Base-by-base conservation (phyloP, 495 filamentous ascomycete species). In the Penicillium salamii region DNA sequence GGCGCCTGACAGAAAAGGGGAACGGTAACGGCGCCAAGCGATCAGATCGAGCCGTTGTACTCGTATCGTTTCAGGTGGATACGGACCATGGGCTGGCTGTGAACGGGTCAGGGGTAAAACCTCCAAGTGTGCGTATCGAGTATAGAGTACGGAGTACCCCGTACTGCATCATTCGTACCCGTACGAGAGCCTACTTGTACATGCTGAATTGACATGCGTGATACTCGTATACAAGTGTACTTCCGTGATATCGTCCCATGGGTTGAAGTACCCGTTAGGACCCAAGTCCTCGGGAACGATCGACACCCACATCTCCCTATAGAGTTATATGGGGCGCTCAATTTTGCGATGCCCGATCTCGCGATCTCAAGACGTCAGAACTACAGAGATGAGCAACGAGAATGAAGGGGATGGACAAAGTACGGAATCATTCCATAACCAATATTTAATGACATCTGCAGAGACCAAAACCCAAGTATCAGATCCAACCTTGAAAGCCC, bases 201-300 rank as follows among this genome's bases (percentile, higher is more conserved):
- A 33, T 7, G 7, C 11, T 21, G 13, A 42, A 24, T 2, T 26
- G 23, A 26, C 23, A 26, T 26, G 23, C 23, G 23, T 26, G 23
- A 26, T 26, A 32, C 29, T 32, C 29, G 29, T 32, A 32, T 32
- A 13, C 12, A 32, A 5, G 11, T 44, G 17, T 34, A 46, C 2
- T n/a, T n/a, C n/a, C n/a, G n/a, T n/a, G n/a, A n/a, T n/a, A 23
- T 41, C 42, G 17, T 38, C 41, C 35, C 42, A 43, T 36, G 42
- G 43, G 36, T 43, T 31, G 24, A 1, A 28, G 11, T 20, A 46
- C 29, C 59, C 59, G 59, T 59, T 62, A 47, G n/a, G 48, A 52
- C 15, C 60, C 60, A 61, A 49, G 18, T 51, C 57, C 46, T 19
- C 46, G 57, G 57, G 53, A 58, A 53, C 42, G 53, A 57, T 63